Conservation (phyloP, 352 stramenopile species). For the Pythium aquatile region DNA sequence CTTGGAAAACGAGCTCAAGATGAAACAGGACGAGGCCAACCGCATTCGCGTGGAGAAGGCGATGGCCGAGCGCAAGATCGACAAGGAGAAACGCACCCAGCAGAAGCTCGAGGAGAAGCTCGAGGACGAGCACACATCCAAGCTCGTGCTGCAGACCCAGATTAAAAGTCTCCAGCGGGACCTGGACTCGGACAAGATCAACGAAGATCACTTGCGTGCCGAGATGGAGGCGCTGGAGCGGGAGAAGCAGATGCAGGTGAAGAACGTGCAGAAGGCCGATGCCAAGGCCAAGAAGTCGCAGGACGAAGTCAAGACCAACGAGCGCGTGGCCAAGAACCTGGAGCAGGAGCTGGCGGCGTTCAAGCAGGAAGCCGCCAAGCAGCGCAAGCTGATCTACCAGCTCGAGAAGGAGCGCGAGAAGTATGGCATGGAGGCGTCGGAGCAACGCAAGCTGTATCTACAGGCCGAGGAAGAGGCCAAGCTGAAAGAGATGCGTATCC, state of each 20-base stretch:
- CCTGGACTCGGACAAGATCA: constrained; percentile 73
- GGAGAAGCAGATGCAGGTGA: constrained; percentile 83
- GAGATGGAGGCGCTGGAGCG: constrained; percentile 87
- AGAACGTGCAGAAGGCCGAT: constrained; percentile 81
- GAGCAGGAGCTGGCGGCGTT: constrained; percentile 81
- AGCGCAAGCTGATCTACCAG: constrained; percentile 90
- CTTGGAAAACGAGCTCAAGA: constrained; percentile 86
- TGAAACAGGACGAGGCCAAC: constrained; percentile 78
- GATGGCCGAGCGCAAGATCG: constrained; percentile 88
- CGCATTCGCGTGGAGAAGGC: constrained; percentile 87
- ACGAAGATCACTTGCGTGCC: constrained; percentile 64
- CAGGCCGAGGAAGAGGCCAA: constrained; percentile 82
- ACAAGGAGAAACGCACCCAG: constrained; percentile 84
- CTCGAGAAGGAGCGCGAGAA: constrained; percentile 93
- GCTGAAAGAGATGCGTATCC: constrained; percentile 77
- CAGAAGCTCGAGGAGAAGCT: constrained; percentile 90
- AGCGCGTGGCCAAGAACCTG: constrained; percentile 88
- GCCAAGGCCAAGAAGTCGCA: constrained; percentile 85
- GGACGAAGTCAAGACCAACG: constrained; percentile 91
- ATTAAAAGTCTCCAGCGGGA: constrained; percentile 84
- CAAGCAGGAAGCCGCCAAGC: constrained; percentile 84
- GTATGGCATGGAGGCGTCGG: constrained; percentile 84
- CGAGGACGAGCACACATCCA: constrained; percentile 87
- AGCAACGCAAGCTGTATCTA: constrained; percentile 84
- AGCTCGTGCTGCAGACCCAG: constrained; percentile 79